Evolutionary conservation across 2,329 filamentous ascomycete genomes (phyloP).

Genomic region (Alternaria sp.): DNA sequence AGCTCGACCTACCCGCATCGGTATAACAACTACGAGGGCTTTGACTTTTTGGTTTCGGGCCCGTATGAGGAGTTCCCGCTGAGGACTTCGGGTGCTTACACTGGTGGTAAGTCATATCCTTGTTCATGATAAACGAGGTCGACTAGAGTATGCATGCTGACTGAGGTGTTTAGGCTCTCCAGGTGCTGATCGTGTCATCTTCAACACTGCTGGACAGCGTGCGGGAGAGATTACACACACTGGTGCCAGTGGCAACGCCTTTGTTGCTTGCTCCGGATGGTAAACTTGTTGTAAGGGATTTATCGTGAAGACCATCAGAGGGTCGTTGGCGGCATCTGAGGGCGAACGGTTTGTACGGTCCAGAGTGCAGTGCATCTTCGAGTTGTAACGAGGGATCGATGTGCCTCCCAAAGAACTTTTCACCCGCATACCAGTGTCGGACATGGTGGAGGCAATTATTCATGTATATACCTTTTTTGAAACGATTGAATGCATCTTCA

Average conservation of each 20-base stretch:
- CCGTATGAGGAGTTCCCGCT: slow-evolving; percentile 72
- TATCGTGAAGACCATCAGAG: not conserved
- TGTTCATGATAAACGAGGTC: not conserved
- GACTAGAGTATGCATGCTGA: not conserved
- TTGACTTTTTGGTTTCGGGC: slow-evolving; percentile 62
- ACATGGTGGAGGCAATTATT: not conserved
- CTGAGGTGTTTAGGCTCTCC: slow-evolving; percentile 59
- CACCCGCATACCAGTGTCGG: not conserved
- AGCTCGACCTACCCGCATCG: slow-evolving; percentile 62
- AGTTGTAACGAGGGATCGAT: not conserved
- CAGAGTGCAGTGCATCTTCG: not conserved
- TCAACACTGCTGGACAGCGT: slow-evolving; percentile 63
- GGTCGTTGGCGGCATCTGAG: not conserved
- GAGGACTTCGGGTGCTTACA: slow-evolving; percentile 59
- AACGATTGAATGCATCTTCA: not conserved
- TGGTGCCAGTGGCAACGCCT: slow-evolving; percentile 71
- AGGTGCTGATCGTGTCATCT: slow-evolving; percentile 70
- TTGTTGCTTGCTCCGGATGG: slow-evolving; percentile 65
- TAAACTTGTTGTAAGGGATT: slow-evolving; percentile 1
- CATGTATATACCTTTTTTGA: not conserved
- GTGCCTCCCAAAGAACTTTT: not conserved
- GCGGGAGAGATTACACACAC: slow-evolving; percentile 74
- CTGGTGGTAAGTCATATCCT: slow-evolving; percentile 56
- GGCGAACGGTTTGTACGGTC: not conserved
- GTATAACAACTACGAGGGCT: slow-evolving; percentile 69